Percentiles rank a stretch among this genome's conserved stretches.
Evolutionary conservation across 2,329 filamentous ascomycete species (phyloP).

Genomic region (Sporothrix brasiliensis): DNA sequence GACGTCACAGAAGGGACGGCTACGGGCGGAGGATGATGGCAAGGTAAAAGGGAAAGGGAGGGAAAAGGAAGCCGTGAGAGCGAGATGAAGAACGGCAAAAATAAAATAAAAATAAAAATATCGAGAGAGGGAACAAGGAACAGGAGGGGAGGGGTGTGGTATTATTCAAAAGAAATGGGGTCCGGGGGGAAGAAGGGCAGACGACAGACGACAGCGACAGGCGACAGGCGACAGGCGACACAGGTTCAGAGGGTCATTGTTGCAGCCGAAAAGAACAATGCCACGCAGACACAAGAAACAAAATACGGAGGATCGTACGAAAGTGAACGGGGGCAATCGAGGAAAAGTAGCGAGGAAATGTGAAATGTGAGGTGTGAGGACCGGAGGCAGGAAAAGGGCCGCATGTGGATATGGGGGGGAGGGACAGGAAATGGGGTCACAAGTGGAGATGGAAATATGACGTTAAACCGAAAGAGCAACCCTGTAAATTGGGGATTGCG

Average conservation of each 20-base stretch:
- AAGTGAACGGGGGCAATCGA: constrained; percentile 6
- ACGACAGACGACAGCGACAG: background rate
- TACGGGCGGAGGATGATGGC: constrained; percentile 1
- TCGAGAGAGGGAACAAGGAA: background rate
- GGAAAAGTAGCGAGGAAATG: background rate
- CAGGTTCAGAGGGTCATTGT: background rate
- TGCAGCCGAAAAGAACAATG: background rate
- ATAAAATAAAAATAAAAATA: constrained; percentile 1
- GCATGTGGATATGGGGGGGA: constrained; percentile 5
- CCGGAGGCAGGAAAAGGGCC: constrained; percentile 12
- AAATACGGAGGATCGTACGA: background rate
- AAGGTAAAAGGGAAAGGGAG: background rate
- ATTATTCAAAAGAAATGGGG: constrained; percentile 17
- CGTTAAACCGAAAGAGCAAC: constrained; percentile 28
- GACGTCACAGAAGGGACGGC: constrained; percentile 21
- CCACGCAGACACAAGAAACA: constrained; percentile 7
- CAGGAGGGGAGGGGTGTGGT: constrained; percentile 21
- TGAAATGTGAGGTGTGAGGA: background rate
- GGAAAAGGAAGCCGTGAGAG: background rate
- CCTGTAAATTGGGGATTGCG: constrained; percentile 28
- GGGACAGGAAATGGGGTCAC: constrained; percentile 26
- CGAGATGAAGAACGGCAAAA: background rate
- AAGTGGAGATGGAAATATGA: constrained; percentile 25
- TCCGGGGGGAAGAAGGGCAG: background rate
- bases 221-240: background rate